Percentiles rank a stretch among this genome's conserved stretches.
phyloP scores from a whole-genome alignment of 306 rosid species.

The Begonia masoniana region DNA sequence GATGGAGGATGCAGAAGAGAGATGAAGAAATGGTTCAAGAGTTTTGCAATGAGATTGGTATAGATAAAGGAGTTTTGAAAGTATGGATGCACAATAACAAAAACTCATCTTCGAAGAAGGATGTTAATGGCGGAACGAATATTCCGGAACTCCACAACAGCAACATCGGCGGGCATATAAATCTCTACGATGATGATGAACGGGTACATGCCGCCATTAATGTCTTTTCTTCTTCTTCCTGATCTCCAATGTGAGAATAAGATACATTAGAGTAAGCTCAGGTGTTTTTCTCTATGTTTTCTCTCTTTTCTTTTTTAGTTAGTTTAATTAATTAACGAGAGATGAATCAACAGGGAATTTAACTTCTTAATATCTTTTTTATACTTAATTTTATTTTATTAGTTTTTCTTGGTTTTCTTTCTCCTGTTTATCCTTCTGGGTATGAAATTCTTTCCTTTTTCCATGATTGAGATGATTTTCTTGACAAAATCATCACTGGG shows the following conservation, averaged over 20 bases:
- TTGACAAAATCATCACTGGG: not conserved
- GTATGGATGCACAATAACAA: slow-evolving; percentile 99
- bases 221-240: slow-evolving; percentile 91
- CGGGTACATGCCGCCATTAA: slow-evolving; percentile 40
- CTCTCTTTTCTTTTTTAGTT: not conserved
- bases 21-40: slow-evolving; percentile 56
- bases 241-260: slow-evolving; percentile 25
- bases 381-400: not conserved
- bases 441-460: not conserved
- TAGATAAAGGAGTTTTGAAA: slow-evolving; percentile 60
- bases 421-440: not conserved
- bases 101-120: slow-evolving; percentile 41
- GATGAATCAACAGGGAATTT: not conserved
- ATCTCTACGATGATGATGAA: slow-evolving; percentile 16
- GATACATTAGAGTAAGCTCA: slow-evolving; percentile 31
- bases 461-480: not conserved
- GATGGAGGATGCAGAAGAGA: slow-evolving; percentile 93
- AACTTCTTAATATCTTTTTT: not conserved
- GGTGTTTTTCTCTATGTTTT: not conserved
- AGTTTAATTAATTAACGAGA: slow-evolving; percentile 8
- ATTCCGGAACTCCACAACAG: slow-evolving; percentile 1
- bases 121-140: slow-evolving; percentile 3
- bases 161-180: slow-evolving; percentile 13
- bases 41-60: slow-evolving; percentile 61
- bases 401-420: not conserved